Base-by-base conservation (phyloP, 2,329 filamentous ascomycete species). In the Aspergillus versicolor region DNA sequence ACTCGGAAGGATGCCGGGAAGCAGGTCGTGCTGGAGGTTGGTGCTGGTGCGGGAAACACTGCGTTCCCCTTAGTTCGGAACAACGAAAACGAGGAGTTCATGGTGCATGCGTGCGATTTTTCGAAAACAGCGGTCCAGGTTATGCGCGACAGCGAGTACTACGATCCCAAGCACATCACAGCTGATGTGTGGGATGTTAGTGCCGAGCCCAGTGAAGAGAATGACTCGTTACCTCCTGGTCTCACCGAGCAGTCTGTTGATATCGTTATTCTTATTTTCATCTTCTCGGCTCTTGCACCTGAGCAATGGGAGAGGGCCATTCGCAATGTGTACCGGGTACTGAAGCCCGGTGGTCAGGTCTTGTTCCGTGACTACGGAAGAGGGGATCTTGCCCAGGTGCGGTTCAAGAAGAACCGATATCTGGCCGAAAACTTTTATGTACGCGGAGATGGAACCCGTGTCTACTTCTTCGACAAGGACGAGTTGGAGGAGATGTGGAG, bases 351-450 rank as follows among this genome's bases (percentile, higher is more conserved):
- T 60, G 94, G 94, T n/a, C 83, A 90, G 68, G 89, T 99, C 52
- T 85, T 96, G 70, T 97, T 99, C 82, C 87, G 94, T 67, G 94
- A 99, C 76, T 99, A 99, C 77, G 94, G 94, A 57, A 85, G 92
- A 71, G 94, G 94, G 34, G 94, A 99, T 75, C 81, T 99, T 60
- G 93, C 94, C 17, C 94, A 99, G 79, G 94, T 99, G 60, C 85
- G 94, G 58, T 97, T 99, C 79, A 96, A 94, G 78, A 97, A 96
- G 77, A 91, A 91, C 12, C 84, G 94, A 41, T 97, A 93, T 69
- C 82, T 99, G 70, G 90, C 92, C 55, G 94, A 97, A 75, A 99
- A 97, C 70, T 99, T 99, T 68, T 99, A 99, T 73, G 90, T 97
- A 44, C 82, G 94, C 34, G 94, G 94, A 2, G 94, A 99, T 73